Conservation (phyloP, 73 alveolate species). For the Symbiodinium pilosum region DNA sequence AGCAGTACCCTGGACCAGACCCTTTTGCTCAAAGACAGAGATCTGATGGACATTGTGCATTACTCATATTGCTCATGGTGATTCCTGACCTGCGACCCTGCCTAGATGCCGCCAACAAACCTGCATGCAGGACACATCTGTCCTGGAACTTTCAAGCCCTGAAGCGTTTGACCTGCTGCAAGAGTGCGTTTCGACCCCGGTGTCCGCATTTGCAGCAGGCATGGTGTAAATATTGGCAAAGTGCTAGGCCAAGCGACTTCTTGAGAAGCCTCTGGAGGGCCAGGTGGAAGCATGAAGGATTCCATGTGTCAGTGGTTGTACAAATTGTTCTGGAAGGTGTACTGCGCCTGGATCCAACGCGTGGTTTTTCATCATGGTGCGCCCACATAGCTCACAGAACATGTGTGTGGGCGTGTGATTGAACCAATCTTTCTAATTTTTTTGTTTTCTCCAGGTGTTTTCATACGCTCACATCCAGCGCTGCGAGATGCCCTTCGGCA, state of each 20-base stretch:
- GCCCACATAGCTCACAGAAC: constrained; percentile 5
- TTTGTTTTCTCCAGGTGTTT: neutral
- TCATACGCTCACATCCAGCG: constrained; percentile 47
- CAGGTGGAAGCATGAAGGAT: neutral
- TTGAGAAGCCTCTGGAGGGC: constrained; percentile 31
- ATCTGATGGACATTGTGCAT: constrained; percentile 45
- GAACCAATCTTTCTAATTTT: too few relatives aligned
- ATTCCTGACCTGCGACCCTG: too few relatives aligned
- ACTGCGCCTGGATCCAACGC: constrained; percentile 93
- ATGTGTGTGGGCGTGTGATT: too few relatives aligned
- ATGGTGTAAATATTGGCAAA: neutral
- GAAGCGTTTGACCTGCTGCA: constrained; percentile 82
- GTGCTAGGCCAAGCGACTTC: constrained; percentile 25
- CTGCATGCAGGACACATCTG: constrained; percentile 72
- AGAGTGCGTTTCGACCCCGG: constrained; percentile 24
- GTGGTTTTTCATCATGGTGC: constrained; percentile 58
- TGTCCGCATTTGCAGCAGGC: neutral
- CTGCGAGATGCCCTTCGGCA: constrained; percentile 42
- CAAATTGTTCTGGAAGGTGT: neutral
- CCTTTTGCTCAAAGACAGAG: constrained; percentile 45
- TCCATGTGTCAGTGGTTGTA: neutral
- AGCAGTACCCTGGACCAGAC: constrained; percentile 38
- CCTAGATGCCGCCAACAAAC: neutral
- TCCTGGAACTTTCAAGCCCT: constrained; percentile 21
- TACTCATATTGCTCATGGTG: too few relatives aligned